These are phyloP conservation scores for Mycena belliarum DNA, from an alignment of 768 basidiomycete genomes.

Conservation along the genomic window DNA sequence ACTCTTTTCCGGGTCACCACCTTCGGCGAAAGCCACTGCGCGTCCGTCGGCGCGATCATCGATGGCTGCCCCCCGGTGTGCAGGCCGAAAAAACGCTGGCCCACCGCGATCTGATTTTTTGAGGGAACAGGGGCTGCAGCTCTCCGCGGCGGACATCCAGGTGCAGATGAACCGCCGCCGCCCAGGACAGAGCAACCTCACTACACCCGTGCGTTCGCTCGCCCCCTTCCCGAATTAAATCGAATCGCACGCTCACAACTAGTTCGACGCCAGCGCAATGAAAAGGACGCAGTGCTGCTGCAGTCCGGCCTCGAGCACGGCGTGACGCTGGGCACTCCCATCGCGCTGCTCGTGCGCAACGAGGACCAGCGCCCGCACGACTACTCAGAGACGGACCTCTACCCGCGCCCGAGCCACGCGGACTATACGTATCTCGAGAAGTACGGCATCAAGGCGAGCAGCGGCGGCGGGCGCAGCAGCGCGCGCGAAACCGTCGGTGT, in stretches of 20 bases:
- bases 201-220: conserved; percentile 76
- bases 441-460: conserved; percentile 96
- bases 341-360: conserved; percentile 94
- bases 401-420: conserved; percentile 95
- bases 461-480: conserved; percentile 91
- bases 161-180: conserved; percentile 86
- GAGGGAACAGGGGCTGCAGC: conserved; percentile 68
- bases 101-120: conserved; percentile 15
- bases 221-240: not conserved
- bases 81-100: no score
- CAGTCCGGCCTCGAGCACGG: conserved; percentile 95
- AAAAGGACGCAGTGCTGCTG: conserved; percentile 90
- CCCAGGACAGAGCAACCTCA: conserved; percentile 95
- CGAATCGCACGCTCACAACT: not conserved
- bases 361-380: conserved; percentile 98
- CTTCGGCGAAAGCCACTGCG: conserved; percentile 97
- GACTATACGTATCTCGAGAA: conserved; percentile 98
- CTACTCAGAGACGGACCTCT: conserved; percentile 97
- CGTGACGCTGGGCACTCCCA: conserved; percentile 95
- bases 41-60: conserved; percentile 95
- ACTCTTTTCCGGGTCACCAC: conserved; percentile 92
- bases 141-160: conserved; percentile 85
- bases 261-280: conserved; percentile 87
- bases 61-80: conserved; percentile 93
- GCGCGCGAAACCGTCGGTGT: conserved; percentile 95